A percentile compares a stretch with the other conserved stretches of the same genome.
Evolutionary conservation across 164 flowering plant species (phyloP).

Genomic region (Umbilicus rupestris): DNA sequence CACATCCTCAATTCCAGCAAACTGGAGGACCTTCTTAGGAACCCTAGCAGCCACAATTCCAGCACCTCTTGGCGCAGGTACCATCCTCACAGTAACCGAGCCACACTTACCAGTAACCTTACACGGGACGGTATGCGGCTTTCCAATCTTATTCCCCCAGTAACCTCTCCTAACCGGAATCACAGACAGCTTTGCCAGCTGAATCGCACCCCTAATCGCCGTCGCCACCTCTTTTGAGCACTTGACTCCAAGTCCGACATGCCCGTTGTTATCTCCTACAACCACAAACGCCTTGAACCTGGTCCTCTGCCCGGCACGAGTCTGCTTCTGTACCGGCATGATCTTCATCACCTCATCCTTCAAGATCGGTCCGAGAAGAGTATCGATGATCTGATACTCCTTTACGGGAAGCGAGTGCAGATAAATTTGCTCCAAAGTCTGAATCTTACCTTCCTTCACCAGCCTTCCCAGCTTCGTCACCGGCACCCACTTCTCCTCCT

Average conservation of each 20-base stretch:
- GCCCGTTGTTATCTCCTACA: not conserved
- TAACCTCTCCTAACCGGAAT: conserved; percentile 10
- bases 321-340: conserved; percentile 1
- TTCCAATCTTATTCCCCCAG: conserved; percentile 9
- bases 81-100: not conserved
- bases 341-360: conserved; percentile 1
- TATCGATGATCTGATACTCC: not conserved
- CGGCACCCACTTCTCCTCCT: not conserved
- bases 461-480: not conserved
- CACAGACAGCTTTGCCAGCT: not conserved
- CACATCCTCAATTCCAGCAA: conserved; percentile 7
- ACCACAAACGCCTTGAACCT: conserved; percentile 3
- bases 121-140: conserved; percentile 8
- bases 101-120: conserved; percentile 8
- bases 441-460: not conserved
- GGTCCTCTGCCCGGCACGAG: not conserved
- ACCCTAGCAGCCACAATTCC: conserved; percentile 8
- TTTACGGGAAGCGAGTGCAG: not conserved
- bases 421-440: not conserved
- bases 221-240: not conserved
- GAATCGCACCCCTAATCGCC: not conserved
- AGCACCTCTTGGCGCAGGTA: not conserved
- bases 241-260: not conserved
- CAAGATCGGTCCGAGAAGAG: not conserved
- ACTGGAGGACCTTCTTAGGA: conserved; percentile 9